Base-by-base conservation (phyloP, 805 yeast species). In the Dipodascus albidus region DNA sequence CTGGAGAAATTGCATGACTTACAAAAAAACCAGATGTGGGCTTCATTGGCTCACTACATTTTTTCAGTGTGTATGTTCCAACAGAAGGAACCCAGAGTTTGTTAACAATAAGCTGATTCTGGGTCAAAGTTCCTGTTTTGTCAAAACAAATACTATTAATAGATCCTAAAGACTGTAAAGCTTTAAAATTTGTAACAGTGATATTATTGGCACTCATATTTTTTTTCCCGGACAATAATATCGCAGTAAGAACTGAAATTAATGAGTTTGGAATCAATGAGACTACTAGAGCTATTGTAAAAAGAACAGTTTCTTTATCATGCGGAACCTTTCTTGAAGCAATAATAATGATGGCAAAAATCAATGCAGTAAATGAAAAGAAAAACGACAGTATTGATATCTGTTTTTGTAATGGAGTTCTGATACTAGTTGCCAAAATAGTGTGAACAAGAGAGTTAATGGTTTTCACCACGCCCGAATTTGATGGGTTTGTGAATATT, bases 271-370 rank as follows among this genome's bases (percentile, higher is more conserved):
- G 93, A 58, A 85, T 85, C 88, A 85, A 85, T 3, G 90, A 80
- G 50, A 85, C 70, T 61, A 85, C 86, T 50, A 85, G 90, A 70
- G 95, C 87, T 62, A 88, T 83, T 22, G 96, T 96, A 64, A 87
- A 87, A 50, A 87, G 81, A 11, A 95, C 95, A 35, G 88, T 93
- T 60, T 86, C 88, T 54, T 75, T 79, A 58, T 79, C 81, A n/a
- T 87, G 95, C 14, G 70, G 62, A 67, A 87, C 81, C 56, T 77
- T 77, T 67, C 87, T 93, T 6, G 93, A 80, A 1, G 82, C 95
- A 93, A 87, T 84, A 2, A 86, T 93, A 17, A 88, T 80, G 54
- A 87, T 81, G 1, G 96, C 96, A 63, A 86, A 83, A 0, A 88
- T 59, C 15, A 87, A 93, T 3, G 96, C 96, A 50, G 87, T 70